Base-by-base conservation (phyloP, 2,329 filamentous ascomycete genomes). In the Talaromyces sp. region DNA sequence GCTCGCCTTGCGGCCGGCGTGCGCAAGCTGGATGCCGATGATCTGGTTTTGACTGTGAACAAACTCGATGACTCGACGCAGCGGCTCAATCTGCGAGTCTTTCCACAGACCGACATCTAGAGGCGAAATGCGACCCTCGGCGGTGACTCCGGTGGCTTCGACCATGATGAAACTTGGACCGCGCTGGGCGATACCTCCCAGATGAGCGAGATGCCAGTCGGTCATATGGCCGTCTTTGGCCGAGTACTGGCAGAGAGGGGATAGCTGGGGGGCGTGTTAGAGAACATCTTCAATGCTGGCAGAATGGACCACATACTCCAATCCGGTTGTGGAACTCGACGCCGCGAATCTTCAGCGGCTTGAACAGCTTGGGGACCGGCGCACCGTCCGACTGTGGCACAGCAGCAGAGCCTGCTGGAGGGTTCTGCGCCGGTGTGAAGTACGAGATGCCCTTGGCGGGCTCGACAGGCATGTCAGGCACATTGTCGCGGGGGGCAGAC, bases 241-340 rank as follows among this genome's bases (percentile, higher is more conserved):
- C 4, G 76, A 79, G 66, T 78, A 81, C 67, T 79, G 83, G 75
- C 85, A 88, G 84, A 88, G 87, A 61, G 86, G 85, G 58, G 82
- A 66, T 5, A 80, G 56, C 76, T 80, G 56, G 27, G 33, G 12
- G 18, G 2, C 4, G 6, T 16, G 27, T 28, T 31, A 28, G 30
- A 31, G 12, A 53, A 8, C 5, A n/a, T 12, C 7, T 7, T 16
- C 2, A 5, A 30, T 7, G 7, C 14, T 10, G 27, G 50, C 14
- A 31, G 7, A 12, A 31, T 8, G 10, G 23, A 12, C 1, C 4
- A 1, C 57, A 64, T 68, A 81, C 79, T 57, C 85, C 82, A 65
- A 89, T 86, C 65, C 87, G 84, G 74, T 89, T 89, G 66, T 87
- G 87, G 16, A 90, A 78, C 0, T 83, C 85, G 30, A 86, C 65